Evolutionary conservation across 441 rosid species (phyloP).

Genomic region (Gossypium schwendimanii): DNA sequence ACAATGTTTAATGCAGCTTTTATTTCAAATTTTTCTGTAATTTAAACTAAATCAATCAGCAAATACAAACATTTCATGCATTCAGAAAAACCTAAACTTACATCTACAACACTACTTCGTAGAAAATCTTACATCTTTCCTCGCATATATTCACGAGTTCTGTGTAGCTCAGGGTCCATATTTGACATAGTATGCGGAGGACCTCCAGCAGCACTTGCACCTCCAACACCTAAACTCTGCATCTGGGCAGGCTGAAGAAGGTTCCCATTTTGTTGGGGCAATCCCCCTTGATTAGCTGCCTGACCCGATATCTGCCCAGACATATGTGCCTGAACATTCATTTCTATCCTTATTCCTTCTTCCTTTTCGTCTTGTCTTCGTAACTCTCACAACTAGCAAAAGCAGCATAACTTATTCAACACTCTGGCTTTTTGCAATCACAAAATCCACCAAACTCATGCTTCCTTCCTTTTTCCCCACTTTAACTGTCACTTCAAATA

Average conservation of each 20-base stretch:
- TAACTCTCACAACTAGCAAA: conserved; percentile 24
- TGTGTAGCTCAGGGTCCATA: conserved; percentile 39
- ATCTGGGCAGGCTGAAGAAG: conserved; percentile 45
- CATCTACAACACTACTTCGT: not conserved
- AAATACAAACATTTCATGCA: not conserved
- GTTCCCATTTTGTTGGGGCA: conserved; percentile 77
- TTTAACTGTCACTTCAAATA: conserved; percentile 6
- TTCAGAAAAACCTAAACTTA: not conserved
- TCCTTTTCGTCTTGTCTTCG: conserved; percentile 25
- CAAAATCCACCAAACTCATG: conserved; percentile 27
- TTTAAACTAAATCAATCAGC: conserved; percentile 13
- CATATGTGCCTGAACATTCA: conserved; percentile 82
- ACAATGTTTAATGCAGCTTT: not conserved
- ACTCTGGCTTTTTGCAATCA: conserved; percentile 13
- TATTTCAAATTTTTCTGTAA: not conserved
- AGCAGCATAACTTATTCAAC: conserved; percentile 32
- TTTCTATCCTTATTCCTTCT: conserved; percentile 31
- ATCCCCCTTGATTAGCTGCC: conserved; percentile 63
- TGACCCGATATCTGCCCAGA: conserved; percentile 76
- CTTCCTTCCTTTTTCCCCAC: conserved; percentile 12
- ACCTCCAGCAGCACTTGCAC: conserved; percentile 23
- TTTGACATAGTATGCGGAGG: conserved; percentile 23
- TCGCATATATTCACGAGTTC: conserved; percentile 42
- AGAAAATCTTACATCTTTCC: conserved; percentile 56
- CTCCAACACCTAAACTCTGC: conserved; percentile 52